phyloP scores from a whole-genome alignment of 2,329 filamentous ascomycete species.

The Tolypocladium sp. region DNA sequence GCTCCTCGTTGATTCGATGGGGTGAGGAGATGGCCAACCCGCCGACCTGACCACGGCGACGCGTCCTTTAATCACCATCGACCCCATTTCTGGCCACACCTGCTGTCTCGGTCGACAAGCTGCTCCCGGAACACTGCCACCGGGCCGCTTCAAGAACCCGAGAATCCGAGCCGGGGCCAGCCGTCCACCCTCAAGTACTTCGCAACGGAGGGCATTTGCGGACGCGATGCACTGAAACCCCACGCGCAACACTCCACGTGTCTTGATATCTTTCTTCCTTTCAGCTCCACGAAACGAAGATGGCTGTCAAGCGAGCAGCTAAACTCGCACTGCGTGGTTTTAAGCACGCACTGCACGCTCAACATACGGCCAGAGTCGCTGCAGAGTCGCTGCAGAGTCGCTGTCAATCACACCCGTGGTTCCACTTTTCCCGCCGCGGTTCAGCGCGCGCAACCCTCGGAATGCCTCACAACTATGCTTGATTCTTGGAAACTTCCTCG shows the following conservation, averaged over 20 bases:
- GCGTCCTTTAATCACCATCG: not conserved
- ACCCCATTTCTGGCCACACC: not conserved
- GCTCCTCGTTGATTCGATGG: not conserved
- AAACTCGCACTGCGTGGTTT: no score
- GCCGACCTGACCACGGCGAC: not conserved
- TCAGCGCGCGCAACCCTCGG: no score
- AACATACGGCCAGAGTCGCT: no score
- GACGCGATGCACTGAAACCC: not conserved
- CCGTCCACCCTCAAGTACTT: not conserved
- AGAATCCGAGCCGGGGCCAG: constrained; percentile 1
- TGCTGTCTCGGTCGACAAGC: not conserved
- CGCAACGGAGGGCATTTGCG: not conserved
- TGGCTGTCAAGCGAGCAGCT: not conserved
- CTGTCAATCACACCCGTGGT: no score
- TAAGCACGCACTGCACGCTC: no score
- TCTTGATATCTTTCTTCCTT: no score
- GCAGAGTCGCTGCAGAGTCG: no score
- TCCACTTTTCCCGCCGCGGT: no score
- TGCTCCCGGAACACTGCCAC: not conserved
- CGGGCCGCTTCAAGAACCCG: constrained; percentile 2
- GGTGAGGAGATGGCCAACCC: not conserved
- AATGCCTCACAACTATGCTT: no score
- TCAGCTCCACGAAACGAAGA: not conserved
- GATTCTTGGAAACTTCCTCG: no score
- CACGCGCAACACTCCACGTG: not conserved